A percentile compares a stretch with the other conserved stretches of the same genome.
Conservation (phyloP, 2,329 filamentous ascomycete genomes). For the Clonostachys rhizophaga region DNA sequence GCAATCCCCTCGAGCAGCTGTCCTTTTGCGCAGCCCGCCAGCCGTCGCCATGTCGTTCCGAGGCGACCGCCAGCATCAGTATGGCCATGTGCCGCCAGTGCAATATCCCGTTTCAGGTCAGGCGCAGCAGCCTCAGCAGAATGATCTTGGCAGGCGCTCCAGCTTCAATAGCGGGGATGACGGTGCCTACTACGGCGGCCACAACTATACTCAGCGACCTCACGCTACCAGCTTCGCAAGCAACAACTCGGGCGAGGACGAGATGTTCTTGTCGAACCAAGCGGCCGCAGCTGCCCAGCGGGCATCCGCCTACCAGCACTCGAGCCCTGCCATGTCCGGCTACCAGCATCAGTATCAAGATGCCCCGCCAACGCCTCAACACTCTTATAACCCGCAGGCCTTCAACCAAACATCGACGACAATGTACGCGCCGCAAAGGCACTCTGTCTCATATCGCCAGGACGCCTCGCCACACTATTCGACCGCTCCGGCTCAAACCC, state of each 20-base stretch:
- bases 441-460: slow-evolving; percentile 41
- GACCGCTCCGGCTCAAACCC: slow-evolving; percentile 15
- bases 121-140: slow-evolving; percentile 16
- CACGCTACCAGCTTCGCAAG: background rate
- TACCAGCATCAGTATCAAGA: slow-evolving; percentile 48
- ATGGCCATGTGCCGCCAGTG: slow-evolving; percentile 62
- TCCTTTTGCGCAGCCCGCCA: background rate
- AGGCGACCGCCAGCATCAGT: slow-evolving; percentile 57
- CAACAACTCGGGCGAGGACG: slow-evolving; percentile 37
- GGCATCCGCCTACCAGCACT: slow-evolving; percentile 23
- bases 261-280: slow-evolving; percentile 58
- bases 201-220: slow-evolving; percentile 6
- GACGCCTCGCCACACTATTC: slow-evolving; percentile 26
- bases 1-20: too few relatives aligned
- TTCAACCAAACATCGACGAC: slow-evolving; percentile 33
- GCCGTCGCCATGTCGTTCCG: slow-evolving; percentile 52
- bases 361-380: slow-evolving; percentile 37
- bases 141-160: slow-evolving; percentile 45
- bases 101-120: slow-evolving; percentile 52
- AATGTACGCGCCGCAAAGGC: slow-evolving; percentile 23
- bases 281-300: slow-evolving; percentile 15
- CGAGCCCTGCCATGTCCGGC: slow-evolving; percentile 39
- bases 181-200: slow-evolving; percentile 42
- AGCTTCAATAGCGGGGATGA: slow-evolving; percentile 80
- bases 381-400: slow-evolving; percentile 66